Evolutionary conservation across 2,329 filamentous ascomycete genomes (phyloP), one percentile per base, ranked within the genome.

Genomic region (Colletotrichum lupini): DNA sequence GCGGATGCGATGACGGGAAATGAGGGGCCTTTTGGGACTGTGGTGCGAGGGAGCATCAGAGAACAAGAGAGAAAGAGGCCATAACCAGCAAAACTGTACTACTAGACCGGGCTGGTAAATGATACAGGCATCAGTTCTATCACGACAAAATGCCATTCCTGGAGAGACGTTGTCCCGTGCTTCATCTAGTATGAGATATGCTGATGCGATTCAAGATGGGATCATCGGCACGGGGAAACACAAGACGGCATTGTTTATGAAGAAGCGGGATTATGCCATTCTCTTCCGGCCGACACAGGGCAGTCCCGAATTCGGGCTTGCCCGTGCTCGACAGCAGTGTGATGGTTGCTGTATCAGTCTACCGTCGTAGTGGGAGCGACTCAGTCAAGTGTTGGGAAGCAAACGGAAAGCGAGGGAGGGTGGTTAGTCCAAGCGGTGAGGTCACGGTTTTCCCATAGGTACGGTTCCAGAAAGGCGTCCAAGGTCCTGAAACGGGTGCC

Each of bases 91-190:
- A 72, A 73, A 73, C 60, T 76, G 74, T 76, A 76, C 66, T 68
- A 75, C 67, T 76, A 76, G 73, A 74, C 56, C 64, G 66, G 69
- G 73, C 70, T 68, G 74, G 74, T 75, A 73, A 70, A 64, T 66
- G 69, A 75, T 63, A 76, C 73, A 73, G 74, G 46, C 52, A 72
- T 75, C 64, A 66, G 35, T 71, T 65, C 56, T 61, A 66, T 66
- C 56, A 71, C 35, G 60, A 73, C 32, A 32, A 71, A 52, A 26
- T 11, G 24, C 32, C 35, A 42, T 22, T 55, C 12, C 7, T 14
- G 9, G 8, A 53, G 52, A 53, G 6, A 22, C 19, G n/a, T 32
- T 55, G 46, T 16, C n/a, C n/a, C 12, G 30, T 37, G 14, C 49
- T 26, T 55, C 5, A 16, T 57, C n/a, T 57, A 12, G 14, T 35